Conservation (phyloP, 1,284 basidiomycete species). For the Apiotrichum brassicae region DNA sequence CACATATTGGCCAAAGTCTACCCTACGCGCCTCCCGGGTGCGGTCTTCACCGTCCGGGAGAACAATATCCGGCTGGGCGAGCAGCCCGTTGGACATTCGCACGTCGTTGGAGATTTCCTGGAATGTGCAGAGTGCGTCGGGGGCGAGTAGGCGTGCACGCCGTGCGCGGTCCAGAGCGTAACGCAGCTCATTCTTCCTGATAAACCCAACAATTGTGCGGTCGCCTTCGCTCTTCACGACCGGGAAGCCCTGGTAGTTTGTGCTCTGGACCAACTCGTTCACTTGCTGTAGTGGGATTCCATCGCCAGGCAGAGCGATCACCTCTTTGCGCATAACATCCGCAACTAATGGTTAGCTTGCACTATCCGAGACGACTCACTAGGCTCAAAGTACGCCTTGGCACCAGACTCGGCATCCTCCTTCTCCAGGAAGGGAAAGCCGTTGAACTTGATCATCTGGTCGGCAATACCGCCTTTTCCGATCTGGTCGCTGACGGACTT, state of each 20-base stretch:
- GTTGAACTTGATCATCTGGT: conserved; percentile 95
- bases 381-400: conserved; percentile 80
- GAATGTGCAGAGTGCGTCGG: conserved; percentile 68
- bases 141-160: conserved; percentile 56
- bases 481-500: conserved; percentile 97
- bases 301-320: conserved; percentile 64
- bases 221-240: conserved; percentile 57
- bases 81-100: conserved; percentile 18
- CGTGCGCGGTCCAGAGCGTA: conserved; percentile 77
- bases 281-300: conserved; percentile 73
- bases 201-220: conserved; percentile 72
- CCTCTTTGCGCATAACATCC: conserved; percentile 75
- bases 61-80: conserved; percentile 30
- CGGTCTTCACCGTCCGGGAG: conserved; percentile 19
- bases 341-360: conserved; percentile 56
- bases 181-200: conserved; percentile 75
- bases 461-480: conserved; percentile 87
- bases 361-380: conserved; percentile 51
- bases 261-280: conserved; percentile 61
- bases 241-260: conserved; percentile 84
- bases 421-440: conserved; percentile 89
- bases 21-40: conserved; percentile 30
- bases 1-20: conserved; percentile 84
- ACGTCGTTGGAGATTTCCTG: conserved; percentile 36
- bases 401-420: conserved; percentile 82